Evolutionary conservation across 2,329 filamentous ascomycete species (phyloP).

Genomic region (Boeremia lycopersici): DNA sequence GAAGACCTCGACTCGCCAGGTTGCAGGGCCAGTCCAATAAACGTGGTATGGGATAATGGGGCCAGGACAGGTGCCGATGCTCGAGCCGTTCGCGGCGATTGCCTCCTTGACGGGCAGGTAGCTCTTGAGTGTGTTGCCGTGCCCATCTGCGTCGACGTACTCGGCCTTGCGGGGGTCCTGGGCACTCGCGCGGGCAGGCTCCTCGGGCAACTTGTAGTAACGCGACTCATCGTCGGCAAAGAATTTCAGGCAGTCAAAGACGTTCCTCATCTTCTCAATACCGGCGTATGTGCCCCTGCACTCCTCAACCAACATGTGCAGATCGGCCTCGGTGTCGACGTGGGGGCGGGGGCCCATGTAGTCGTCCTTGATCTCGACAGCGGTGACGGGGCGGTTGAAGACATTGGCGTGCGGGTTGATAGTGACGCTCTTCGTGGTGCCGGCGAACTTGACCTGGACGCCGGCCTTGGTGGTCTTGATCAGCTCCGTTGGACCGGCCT

Average conservation of each 20-base stretch:
- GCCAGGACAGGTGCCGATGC: conserved; percentile 58
- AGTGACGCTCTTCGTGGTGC: conserved; percentile 50
- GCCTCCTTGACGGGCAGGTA: conserved; percentile 48
- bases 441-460: conserved; percentile 51
- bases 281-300: conserved; percentile 59
- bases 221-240: conserved; percentile 56
- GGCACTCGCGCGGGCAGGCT: conserved; percentile 47
- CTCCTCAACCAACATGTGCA: conserved; percentile 58
- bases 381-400: conserved; percentile 59
- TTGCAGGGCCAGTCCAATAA: conserved; percentile 64
- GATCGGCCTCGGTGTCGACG: conserved; percentile 60
- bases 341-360: conserved; percentile 59
- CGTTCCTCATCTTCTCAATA: conserved; percentile 62
- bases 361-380: conserved; percentile 58
- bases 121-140: conserved; percentile 47
- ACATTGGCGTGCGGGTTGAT: conserved; percentile 61
- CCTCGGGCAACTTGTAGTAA: conserved; percentile 57
- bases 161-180: conserved; percentile 52
- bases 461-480: conserved; percentile 50
- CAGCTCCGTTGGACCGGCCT: conserved; percentile 48
- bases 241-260: conserved; percentile 59
- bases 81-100: conserved; percentile 46
- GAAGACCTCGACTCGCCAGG: conserved; percentile 63
- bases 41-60: conserved; percentile 63
- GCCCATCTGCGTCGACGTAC: conserved; percentile 51